Base-by-base conservation (phyloP, 2,329 filamentous ascomycete genomes). In the Kalmusia sp. region DNA sequence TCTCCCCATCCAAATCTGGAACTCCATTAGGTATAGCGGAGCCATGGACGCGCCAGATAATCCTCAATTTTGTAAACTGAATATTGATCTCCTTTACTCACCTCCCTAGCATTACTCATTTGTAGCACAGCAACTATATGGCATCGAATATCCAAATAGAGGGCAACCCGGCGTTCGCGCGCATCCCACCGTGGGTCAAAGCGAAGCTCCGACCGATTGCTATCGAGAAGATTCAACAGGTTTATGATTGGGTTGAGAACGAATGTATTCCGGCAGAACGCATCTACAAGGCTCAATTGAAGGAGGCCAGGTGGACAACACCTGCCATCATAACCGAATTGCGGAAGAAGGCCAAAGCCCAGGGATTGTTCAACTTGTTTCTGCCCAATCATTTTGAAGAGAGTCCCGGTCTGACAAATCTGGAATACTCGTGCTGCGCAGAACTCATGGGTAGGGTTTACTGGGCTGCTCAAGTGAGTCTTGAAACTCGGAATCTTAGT, bases 151-250 rank as follows among this genome's bases (percentile, higher is more conserved):
- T 59, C 33, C 39, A 64, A 27, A 60, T 64, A 12, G 60, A 72
- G 41, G 67, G 57, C 51, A 62, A 68, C 40, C 73, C 72, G 52
- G 73, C 73, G n/a, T 76, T 77, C 53, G 57, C 61, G 11, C 71
- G 69, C 46, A 72, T 75, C 49, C 75, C 75, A 12, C 72, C 72
- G 38, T 80, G 78, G 75, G 78, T 80, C 15, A 81, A 80, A 53
- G 75, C 83, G 11, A 84, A 80, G 61, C 70, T 85, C 43, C 83
- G 72, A 58, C 63, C 61, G 0, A 68, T 76, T 49, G 77, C 77
- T 19, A 67, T 79, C 43, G 71, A 76, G 19, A 77, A 74, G 61
- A 79, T 79, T 24, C 64, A 72, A 40, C 71, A 71, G 41, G 76
- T 79, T 12, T 67, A 77, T 49, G 70, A 78, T 33, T 79, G 72